Conservation (phyloP, 805 yeast species). For the Metschnikowia cubensis region DNA sequence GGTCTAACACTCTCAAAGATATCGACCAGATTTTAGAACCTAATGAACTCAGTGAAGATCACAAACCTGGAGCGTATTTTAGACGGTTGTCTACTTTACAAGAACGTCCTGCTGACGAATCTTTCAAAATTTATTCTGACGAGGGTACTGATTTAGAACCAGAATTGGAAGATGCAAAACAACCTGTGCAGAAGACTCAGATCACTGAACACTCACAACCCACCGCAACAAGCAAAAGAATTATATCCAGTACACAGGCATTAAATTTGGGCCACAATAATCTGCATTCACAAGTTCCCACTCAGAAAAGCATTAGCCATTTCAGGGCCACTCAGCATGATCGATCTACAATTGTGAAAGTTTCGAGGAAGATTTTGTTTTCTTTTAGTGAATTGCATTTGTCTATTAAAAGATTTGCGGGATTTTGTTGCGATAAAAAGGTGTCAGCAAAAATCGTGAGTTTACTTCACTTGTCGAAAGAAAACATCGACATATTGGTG, state of each 20-base stretch:
- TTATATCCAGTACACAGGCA: not conserved
- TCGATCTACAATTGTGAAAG: slow-evolving; percentile 31
- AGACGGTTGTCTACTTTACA: slow-evolving; percentile 61
- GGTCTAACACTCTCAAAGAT: slow-evolving; percentile 36
- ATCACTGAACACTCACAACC: not conserved
- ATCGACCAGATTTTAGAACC: slow-evolving; percentile 35
- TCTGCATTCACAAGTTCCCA: not conserved
- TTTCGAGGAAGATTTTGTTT: slow-evolving; percentile 58
- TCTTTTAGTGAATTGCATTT: slow-evolving; percentile 64
- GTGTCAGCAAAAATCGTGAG: slow-evolving; percentile 53
- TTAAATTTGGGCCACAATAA: not conserved
- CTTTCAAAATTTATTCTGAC: not conserved
- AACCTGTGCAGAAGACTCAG: not conserved
- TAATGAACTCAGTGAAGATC: slow-evolving; percentile 40
- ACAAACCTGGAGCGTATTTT: slow-evolving; percentile 59
- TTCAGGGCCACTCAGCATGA: slow-evolving; percentile 6
- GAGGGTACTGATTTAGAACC: not conserved
- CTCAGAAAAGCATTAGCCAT: not conserved
- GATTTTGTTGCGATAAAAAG: slow-evolving; percentile 54
- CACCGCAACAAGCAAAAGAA: not conserved
- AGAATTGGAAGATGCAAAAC: not conserved
- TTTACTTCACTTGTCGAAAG: slow-evolving; percentile 47
- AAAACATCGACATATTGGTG: slow-evolving; percentile 53
- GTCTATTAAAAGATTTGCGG: slow-evolving; percentile 51
- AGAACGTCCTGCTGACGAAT: slow-evolving; percentile 41